These are phyloP conservation scores for Hirschioporus abietinus DNA, from an alignment of 768 basidiomycete genomes.

Conservation along the genomic window DNA sequence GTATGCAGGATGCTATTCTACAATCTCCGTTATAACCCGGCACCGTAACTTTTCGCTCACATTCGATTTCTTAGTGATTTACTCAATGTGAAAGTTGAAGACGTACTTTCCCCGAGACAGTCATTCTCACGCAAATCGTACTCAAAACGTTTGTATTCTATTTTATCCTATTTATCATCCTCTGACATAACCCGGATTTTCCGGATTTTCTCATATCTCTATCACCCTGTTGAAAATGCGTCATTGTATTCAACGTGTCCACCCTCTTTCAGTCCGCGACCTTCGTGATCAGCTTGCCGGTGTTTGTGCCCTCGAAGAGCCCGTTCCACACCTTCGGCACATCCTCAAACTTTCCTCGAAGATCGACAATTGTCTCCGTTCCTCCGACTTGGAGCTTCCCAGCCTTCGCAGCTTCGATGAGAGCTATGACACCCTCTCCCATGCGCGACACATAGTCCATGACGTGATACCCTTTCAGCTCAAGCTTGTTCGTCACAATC, in stretches of 20 bases:
- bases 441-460: not conserved
- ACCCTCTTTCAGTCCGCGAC: constrained; percentile 1
- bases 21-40: too few species aligned
- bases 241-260: not conserved
- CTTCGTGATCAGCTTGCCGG: constrained; percentile 6
- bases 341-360: constrained; percentile 6
- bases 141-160: not conserved
- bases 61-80: too few species aligned
- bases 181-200: not conserved
- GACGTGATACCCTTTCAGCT: not conserved
- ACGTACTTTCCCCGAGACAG: too few species aligned
- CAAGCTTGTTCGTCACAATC: not conserved
- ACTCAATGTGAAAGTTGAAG: too few species aligned
- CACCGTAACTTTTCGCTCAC: too few species aligned
- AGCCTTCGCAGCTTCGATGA: not conserved
- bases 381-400: not conserved
- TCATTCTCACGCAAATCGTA: not conserved
- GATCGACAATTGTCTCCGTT: constrained; percentile 2
- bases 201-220: not conserved
- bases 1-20: too few species aligned
- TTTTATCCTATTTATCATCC: not conserved
- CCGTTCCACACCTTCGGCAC: constrained; percentile 7
- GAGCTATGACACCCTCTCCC: not conserved
- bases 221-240: not conserved
- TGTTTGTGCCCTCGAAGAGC: constrained; percentile 4